phyloP scores from a whole-genome alignment of 2,329 filamentous ascomycete genomes.

The Helicocarpus griseus region DNA sequence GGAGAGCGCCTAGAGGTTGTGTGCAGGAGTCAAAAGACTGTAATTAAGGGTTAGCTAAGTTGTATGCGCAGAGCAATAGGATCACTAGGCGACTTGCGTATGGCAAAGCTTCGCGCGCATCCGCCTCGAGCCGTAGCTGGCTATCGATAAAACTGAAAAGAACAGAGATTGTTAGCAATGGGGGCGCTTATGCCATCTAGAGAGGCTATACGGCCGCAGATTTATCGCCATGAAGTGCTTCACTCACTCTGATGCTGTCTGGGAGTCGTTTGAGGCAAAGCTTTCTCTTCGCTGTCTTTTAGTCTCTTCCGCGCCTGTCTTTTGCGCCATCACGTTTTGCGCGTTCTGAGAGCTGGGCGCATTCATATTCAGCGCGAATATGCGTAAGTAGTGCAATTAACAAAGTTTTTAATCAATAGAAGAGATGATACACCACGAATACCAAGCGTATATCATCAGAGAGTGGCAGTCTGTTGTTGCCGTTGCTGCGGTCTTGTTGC shows the following conservation, averaged over 20 bases:
- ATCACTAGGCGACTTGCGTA: constrained; percentile 53
- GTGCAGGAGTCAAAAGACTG: constrained; percentile 80
- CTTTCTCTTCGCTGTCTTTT: constrained; percentile 25
- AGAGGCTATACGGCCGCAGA: neutral
- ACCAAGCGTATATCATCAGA: neutral
- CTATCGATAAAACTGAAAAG: constrained; percentile 65
- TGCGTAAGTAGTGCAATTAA: neutral
- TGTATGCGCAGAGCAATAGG: neutral
- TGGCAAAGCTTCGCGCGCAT: constrained; percentile 87
- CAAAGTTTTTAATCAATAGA: neutral
- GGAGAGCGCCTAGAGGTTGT: constrained; percentile 73
- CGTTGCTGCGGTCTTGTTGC: neutral
- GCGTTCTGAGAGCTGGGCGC: neutral
- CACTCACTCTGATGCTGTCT: constrained; percentile 60
- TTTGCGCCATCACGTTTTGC: neutral
- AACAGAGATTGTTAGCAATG: neutral
- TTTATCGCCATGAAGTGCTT: neutral
- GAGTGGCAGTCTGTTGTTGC: neutral
- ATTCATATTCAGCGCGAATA: constrained; percentile 1
- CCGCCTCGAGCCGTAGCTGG: constrained; percentile 84
- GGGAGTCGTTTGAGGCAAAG: constrained; percentile 49
- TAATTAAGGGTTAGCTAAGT: constrained; percentile 4
- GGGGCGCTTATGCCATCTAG: neutral
- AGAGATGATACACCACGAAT: neutral
- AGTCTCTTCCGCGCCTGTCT: constrained; percentile 6